Percentiles rank a stretch among this genome's conserved stretches.
Conservation (phyloP, 768 basidiomycete genomes). For the Mrakia hoshinonis region DNA sequence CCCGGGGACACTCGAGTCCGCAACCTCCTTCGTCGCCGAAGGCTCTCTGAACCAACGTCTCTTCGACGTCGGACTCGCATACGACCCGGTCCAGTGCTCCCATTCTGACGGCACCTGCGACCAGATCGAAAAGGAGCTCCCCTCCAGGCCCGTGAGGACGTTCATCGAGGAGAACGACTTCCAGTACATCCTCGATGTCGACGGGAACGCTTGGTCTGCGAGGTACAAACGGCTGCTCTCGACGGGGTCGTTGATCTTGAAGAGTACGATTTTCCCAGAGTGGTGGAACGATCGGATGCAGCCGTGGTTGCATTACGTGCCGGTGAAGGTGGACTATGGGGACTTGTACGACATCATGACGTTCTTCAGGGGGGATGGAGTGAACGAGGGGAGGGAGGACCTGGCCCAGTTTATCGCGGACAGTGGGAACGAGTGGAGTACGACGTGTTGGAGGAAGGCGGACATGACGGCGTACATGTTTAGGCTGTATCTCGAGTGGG, state of each 20-base stretch:
- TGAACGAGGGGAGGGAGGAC: constrained; percentile 11
- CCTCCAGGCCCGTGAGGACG: constrained; percentile 31
- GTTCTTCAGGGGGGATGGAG: constrained; percentile 27
- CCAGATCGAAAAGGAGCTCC: constrained; percentile 33
- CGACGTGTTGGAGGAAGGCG: constrained; percentile 17
- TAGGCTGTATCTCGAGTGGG: constrained; percentile 23
- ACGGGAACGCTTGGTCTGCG: constrained; percentile 41
- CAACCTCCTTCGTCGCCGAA: background rate
- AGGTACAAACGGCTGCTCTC: constrained; percentile 37
- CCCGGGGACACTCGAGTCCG: background rate
- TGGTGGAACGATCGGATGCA: constrained; percentile 40
- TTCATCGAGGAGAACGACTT: constrained; percentile 34
- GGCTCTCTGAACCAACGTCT: constrained; percentile 23
- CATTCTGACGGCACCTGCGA: constrained; percentile 37
- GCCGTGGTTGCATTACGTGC: constrained; percentile 40
- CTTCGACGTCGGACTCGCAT: constrained; percentile 35
- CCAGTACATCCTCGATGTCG: constrained; percentile 39
- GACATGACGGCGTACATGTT: constrained; percentile 29
- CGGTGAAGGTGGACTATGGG: constrained; percentile 31
- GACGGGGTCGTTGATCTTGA: constrained; percentile 37
- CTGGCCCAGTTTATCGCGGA: constrained; percentile 24
- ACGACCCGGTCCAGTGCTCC: constrained; percentile 28
- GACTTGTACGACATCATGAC: constrained; percentile 30
- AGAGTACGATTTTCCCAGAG: constrained; percentile 39
- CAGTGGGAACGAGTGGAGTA: constrained; percentile 17